Conservation (phyloP, 2,329 filamentous ascomycete genomes). For the Byssochlamys sp. region DNA sequence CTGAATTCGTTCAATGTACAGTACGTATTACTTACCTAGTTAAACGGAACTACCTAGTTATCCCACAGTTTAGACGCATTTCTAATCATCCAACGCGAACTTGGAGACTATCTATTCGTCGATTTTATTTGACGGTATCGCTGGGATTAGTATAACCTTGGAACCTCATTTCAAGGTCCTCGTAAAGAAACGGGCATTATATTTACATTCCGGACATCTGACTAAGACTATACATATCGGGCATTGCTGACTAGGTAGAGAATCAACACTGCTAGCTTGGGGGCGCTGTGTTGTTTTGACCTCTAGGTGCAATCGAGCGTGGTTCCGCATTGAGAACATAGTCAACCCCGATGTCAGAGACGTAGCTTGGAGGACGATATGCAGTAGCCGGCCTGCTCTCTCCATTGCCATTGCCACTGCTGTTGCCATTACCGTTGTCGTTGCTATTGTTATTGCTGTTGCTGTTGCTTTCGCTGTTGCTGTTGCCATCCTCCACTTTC, state of each 20-base stretch:
- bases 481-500: conserved; percentile 10
- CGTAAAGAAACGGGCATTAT: background rate
- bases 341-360: conserved; percentile 62
- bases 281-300: background rate
- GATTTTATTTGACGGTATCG: background rate
- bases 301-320: conserved; percentile 43
- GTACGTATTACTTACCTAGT: too few species aligned
- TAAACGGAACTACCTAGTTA: too few species aligned
- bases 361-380: conserved; percentile 64
- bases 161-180: background rate
- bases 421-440: too few species aligned
- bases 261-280: background rate
- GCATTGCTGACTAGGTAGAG: background rate
- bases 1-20: too few species aligned
- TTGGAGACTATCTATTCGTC: background rate
- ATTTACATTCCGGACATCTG: background rate
- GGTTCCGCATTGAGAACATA: conserved; percentile 62
- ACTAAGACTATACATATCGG: background rate
- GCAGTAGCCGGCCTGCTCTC: conserved; percentile 12
- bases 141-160: background rate
- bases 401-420: conserved; percentile 5
- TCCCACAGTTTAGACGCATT: too few species aligned
- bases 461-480: conserved; percentile 6
- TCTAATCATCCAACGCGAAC: too few species aligned
- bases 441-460: conserved; percentile 5